Evolutionary conservation across 306 rosid species (phyloP).

Genomic region (Macrotyloma uniflorum): DNA sequence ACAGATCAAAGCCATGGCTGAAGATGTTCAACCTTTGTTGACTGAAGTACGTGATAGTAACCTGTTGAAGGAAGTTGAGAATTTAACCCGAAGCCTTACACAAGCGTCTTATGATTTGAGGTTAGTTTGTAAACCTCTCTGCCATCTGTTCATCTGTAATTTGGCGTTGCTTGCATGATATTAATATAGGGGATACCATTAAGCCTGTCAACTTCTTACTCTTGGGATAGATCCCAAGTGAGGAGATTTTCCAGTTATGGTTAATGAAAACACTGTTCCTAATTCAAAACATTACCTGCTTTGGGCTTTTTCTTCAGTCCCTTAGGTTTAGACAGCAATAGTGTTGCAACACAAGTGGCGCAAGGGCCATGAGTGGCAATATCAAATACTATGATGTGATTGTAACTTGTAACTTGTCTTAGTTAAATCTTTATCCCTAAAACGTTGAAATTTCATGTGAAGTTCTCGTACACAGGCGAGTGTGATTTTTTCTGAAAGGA

Average conservation of each 20-base stretch:
- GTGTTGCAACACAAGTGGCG: too few species aligned
- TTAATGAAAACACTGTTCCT: too few species aligned
- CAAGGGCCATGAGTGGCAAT: too few species aligned
- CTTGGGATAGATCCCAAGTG: not conserved
- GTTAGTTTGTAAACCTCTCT: slow-evolving; percentile 49
- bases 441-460: not conserved
- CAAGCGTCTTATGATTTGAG: slow-evolving; percentile 85
- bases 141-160: slow-evolving; percentile 1
- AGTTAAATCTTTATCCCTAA: not conserved
- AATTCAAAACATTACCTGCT: too few species aligned
- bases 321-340: too few species aligned
- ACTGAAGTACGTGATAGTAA: slow-evolving; percentile 84
- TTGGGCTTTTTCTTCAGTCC: too few species aligned
- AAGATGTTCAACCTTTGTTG: slow-evolving; percentile 90
- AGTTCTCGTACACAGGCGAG: not conserved
- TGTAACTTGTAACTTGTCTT: not conserved
- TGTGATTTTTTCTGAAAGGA: not conserved
- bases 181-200: not conserved
- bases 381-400: not conserved
- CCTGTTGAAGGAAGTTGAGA: slow-evolving; percentile 80
- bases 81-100: slow-evolving; percentile 72
- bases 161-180: slow-evolving; percentile 1
- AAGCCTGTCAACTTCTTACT: slow-evolving; percentile 20
- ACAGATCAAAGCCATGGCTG: slow-evolving; percentile 98
- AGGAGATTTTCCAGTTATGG: not conserved